Evolutionary conservation across 306 rosid species (phyloP), one percentile per base, ranked within the genome.

Genomic region (Lathyrus oleraceus): DNA sequence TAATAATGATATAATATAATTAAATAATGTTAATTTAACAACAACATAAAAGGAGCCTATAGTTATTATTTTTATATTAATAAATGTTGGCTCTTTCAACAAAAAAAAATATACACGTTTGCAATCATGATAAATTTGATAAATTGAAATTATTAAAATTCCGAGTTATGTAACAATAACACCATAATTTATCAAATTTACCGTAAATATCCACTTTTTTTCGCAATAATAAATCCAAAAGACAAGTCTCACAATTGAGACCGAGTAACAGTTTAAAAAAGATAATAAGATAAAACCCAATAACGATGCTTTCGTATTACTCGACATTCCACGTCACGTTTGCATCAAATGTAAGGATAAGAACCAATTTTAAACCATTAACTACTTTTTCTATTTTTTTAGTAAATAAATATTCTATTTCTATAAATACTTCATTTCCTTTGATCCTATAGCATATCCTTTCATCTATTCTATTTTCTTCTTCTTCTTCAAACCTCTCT

Each of bases 261-360:
- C 79, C 61, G 69, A 75, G 64, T 17, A 54, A 69, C 38, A 20
- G 32, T 48, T 15, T 13, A 60, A 47, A 5, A 1, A 13, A 57
- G 8, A 0, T 2, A 61, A 11, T 57, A 27, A 68, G 91, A 85
- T 85, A 84, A 82, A 63, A 69, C 20, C 15, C 61, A 42, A 59
- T 16, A 36, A 16, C 27, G 13, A 51, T 12, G 17, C 5, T n/a
- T 61, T n/a, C n/a, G n/a, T n/a, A n/a, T n/a, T n/a, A n/a, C n/a
- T n/a, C n/a, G n/a, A n/a, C n/a, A n/a, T n/a, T 19, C 84, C 96
- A 87, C 85, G 87, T 84, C 94, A 82, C 54, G 13, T 32, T 65
- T 69, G 67, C 75, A 35, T 68, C 79, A 25, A 25, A 14, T 71
- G 78, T 25, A 9, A 66, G 87, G 94, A 91, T 89, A 85, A 87